A percentile compares a stretch with the other conserved stretches of the same genome.
Evolutionary conservation across 176 grass and related monocot genomes (phyloP).

Genomic region (Pontederia crassipes): DNA sequence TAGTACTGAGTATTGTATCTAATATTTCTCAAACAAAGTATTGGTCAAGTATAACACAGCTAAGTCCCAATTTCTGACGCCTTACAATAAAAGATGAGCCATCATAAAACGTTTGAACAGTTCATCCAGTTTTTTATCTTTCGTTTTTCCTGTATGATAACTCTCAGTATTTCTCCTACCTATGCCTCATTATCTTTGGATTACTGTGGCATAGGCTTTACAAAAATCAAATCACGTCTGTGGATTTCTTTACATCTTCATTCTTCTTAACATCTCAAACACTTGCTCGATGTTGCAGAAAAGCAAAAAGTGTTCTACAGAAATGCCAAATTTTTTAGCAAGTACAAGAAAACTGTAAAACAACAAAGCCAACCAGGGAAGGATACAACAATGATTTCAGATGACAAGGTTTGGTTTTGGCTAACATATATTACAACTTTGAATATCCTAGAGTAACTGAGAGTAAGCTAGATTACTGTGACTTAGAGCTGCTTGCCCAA

Average conservation of each 20-base stretch:
- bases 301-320: constrained; percentile 78
- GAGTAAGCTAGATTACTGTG: too few relatives aligned
- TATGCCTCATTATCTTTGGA: not conserved
- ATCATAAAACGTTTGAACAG: too few relatives aligned
- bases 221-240: not conserved
- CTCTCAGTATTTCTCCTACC: not conserved
- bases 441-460: too few relatives aligned
- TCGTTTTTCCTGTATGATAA: too few relatives aligned
- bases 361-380: constrained; percentile 29
- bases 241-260: constrained; percentile 1
- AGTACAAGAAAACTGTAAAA: constrained; percentile 56
- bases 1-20: too few relatives aligned
- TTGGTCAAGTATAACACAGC: too few relatives aligned
- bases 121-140: too few relatives aligned
- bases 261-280: not conserved
- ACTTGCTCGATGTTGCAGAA: constrained; percentile 36
- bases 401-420: constrained; percentile 33
- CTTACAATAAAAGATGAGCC: too few relatives aligned
- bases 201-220: not conserved
- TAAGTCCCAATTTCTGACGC: too few relatives aligned
- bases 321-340: constrained; percentile 72
- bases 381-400: constrained; percentile 14
- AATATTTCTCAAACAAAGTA: too few relatives aligned
- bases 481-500: too few relatives aligned
- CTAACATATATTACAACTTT: too few relatives aligned